These are phyloP conservation scores for Amanita jacksonii DNA, from an alignment of 768 basidiomycete genomes.

Conservation along the genomic window DNA sequence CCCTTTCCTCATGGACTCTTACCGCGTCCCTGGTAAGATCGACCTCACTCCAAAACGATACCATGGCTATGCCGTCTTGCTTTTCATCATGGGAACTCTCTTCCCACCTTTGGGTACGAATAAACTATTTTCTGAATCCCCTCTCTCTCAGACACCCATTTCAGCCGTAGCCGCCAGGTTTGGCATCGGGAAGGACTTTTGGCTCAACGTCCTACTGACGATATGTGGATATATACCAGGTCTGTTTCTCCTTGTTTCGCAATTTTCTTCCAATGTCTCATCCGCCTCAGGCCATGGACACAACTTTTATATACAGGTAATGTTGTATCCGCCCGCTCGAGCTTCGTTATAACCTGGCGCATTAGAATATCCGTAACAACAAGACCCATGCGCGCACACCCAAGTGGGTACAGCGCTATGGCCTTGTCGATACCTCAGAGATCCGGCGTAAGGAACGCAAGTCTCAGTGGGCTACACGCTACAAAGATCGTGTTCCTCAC, in stretches of 20 bases:
- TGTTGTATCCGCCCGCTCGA: constrained; percentile 5
- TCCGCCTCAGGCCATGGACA: constrained; percentile 63
- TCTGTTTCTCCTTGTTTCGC: constrained; percentile 17
- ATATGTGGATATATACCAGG: constrained; percentile 88
- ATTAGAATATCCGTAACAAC: constrained; percentile 90
- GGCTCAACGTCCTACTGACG: constrained; percentile 81
- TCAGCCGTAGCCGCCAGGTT: constrained; percentile 90
- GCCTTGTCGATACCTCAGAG: constrained; percentile 74
- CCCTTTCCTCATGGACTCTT: constrained; percentile 17
- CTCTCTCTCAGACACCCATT: constrained; percentile 9
- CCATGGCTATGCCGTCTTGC: constrained; percentile 72
- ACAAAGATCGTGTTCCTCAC: constrained; percentile 67
- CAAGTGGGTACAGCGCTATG: constrained; percentile 89
- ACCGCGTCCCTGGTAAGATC: constrained; percentile 38
- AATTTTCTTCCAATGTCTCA: constrained; percentile 2
- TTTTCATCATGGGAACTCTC: constrained; percentile 85
- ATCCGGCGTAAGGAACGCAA: constrained; percentile 70
- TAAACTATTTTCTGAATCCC: constrained; percentile 1
- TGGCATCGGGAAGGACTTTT: constrained; percentile 86
- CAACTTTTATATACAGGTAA: constrained; percentile 89
- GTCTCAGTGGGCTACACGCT: constrained; percentile 82
- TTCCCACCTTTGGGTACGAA: constrained; percentile 78
- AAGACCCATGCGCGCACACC: constrained; percentile 89
- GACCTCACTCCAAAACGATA: constrained; percentile 60
- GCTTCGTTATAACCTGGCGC: neutral